phyloP scores from a whole-genome alignment of 768 basidiomycete species.

The Leucosporidium yakuticum region DNA sequence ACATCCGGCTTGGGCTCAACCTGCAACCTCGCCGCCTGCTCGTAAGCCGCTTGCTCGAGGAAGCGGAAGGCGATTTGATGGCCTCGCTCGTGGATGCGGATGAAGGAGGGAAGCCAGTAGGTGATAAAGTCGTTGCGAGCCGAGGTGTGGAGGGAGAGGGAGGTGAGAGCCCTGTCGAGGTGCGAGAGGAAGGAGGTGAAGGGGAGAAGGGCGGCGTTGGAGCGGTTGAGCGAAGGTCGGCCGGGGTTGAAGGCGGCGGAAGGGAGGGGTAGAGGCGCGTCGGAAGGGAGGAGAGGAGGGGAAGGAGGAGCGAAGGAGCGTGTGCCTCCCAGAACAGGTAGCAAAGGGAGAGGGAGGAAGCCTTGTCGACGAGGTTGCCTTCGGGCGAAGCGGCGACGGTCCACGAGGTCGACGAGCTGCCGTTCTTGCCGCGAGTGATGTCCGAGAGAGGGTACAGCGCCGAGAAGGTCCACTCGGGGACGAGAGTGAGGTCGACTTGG shows the following conservation, averaged over 20 bases:
- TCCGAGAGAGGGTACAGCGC: slow-evolving; percentile 41
- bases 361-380: slow-evolving; percentile 43
- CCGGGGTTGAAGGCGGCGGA: slow-evolving; percentile 16
- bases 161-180: slow-evolving; percentile 43
- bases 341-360: slow-evolving; percentile 40
- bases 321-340: slow-evolving; percentile 47
- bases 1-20: slow-evolving; percentile 49
- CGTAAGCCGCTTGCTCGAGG: slow-evolving; percentile 49
- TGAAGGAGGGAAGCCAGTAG: slow-evolving; percentile 51
- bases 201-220: slow-evolving; percentile 43
- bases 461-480: slow-evolving; percentile 44
- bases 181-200: slow-evolving; percentile 43
- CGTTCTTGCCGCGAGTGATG: neutral
- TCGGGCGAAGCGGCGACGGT: slow-evolving; percentile 41
- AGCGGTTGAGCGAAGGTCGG: neutral
- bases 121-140: slow-evolving; percentile 52
- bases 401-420: slow-evolving; percentile 37
- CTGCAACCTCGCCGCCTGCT: slow-evolving; percentile 45
- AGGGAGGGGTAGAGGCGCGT: neutral
- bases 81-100: slow-evolving; percentile 40
- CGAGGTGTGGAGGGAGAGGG: slow-evolving; percentile 47
- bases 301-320: neutral
- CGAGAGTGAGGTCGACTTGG: slow-evolving; percentile 43
- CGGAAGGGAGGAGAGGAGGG: neutral
- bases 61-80: slow-evolving; percentile 50